Evolutionary conservation across 768 basidiomycete genomes (phyloP).

Genomic region (Saitozyma sp.): DNA sequence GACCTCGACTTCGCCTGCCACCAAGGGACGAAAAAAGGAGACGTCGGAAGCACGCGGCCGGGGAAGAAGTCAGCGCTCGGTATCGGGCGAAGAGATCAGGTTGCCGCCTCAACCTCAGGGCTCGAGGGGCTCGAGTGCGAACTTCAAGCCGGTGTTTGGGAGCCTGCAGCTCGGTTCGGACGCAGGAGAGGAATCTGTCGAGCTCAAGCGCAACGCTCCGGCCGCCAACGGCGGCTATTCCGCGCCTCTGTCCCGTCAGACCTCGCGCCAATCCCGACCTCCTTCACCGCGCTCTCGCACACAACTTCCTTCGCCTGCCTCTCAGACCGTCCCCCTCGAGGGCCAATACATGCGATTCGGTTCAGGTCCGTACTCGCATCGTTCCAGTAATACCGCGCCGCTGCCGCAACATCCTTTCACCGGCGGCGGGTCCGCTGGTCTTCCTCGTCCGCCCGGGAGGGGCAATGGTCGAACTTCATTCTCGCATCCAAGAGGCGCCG

Average conservation of each 20-base stretch:
- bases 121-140: constrained; percentile 3
- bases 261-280: constrained; percentile 10
- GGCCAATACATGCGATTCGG: constrained; percentile 8
- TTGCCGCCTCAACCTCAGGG: constrained; percentile 16
- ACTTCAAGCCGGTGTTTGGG: constrained; percentile 31
- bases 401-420: constrained; percentile 33
- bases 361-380: constrained; percentile 9
- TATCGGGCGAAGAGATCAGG: constrained; percentile 14
- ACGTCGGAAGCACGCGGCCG: not conserved
- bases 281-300: constrained; percentile 6
- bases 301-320: constrained; percentile 10
- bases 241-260: constrained; percentile 11
- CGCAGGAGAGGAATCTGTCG: constrained; percentile 4
- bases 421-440: not conserved
- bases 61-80: not conserved
- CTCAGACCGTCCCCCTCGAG: not conserved
- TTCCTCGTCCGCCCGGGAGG: constrained; percentile 28
- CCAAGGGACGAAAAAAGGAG: constrained; percentile 9
- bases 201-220: not conserved
- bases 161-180: constrained; percentile 7
- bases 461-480: constrained; percentile 29
- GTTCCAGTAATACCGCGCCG: constrained; percentile 32
- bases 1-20: constrained; percentile 9
- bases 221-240: not conserved
- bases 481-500: constrained; percentile 16